These are phyloP conservation scores for Penicillium psychrosexuale DNA, from an alignment of 2,329 filamentous ascomycete genomes.

Conservation along the genomic window DNA sequence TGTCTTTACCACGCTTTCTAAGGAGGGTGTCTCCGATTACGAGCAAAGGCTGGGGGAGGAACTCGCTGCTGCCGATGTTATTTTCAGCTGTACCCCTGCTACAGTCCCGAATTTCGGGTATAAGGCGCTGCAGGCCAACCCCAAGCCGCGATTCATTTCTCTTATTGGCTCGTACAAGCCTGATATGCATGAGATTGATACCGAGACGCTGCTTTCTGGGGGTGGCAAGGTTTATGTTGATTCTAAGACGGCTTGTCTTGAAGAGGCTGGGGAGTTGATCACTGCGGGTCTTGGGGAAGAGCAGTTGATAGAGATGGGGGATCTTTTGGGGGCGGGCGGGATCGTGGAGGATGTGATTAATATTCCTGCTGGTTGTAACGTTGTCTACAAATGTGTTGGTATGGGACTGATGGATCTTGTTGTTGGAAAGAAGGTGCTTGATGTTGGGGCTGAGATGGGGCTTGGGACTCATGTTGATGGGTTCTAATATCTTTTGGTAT, in stretches of 20 bases:
- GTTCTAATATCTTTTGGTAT: conserved; percentile 27
- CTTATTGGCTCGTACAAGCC: conserved; percentile 56
- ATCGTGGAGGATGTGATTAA: conserved; percentile 19
- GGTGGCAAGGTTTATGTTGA: conserved; percentile 69
- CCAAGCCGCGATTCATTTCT: conserved; percentile 47
- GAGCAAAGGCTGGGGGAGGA: conserved; percentile 26
- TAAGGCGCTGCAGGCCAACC: conserved; percentile 34
- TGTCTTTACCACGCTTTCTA: conserved; percentile 42
- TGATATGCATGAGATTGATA: conserved; percentile 52
- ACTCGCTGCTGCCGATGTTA: conserved; percentile 40
- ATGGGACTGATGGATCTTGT: conserved; percentile 52
- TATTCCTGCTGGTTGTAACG: conserved; percentile 35
- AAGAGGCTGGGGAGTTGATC: conserved; percentile 49
- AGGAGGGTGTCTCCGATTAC: conserved; percentile 61
- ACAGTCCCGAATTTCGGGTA: conserved; percentile 44
- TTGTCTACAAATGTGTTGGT: conserved; percentile 52
- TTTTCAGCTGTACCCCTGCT: conserved; percentile 52
- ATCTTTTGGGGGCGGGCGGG: conserved; percentile 28
- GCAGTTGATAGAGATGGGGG: conserved; percentile 45
- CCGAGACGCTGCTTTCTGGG: conserved; percentile 49
- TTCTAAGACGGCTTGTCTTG: conserved; percentile 44
- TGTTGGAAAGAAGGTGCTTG: conserved; percentile 43
- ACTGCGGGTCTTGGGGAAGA: conserved; percentile 36
- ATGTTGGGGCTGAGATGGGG: conserved; percentile 32
- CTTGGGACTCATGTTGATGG: conserved; percentile 38